Evolutionary conservation across 192 early-diverging fungal genomes (phyloP).

Genomic region (Obelidium mucronatum): DNA sequence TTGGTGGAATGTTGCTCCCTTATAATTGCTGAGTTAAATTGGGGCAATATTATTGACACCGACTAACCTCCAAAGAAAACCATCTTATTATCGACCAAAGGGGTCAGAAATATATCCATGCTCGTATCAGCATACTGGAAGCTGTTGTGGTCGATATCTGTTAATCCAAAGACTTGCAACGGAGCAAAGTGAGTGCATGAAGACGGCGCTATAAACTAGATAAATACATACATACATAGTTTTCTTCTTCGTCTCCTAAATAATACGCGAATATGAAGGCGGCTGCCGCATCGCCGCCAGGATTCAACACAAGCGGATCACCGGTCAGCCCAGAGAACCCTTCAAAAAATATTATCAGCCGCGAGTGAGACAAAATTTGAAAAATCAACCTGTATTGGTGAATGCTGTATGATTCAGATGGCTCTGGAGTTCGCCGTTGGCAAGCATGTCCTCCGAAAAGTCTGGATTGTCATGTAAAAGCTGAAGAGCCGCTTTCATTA

Average conservation of each 20-base stretch:
- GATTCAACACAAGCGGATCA: not conserved
- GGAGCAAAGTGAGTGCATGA: not conserved
- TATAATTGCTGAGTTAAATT: too few species aligned
- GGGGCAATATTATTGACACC: too few species aligned
- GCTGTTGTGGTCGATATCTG: not conserved
- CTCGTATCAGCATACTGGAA: not conserved
- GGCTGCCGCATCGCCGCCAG: not conserved
- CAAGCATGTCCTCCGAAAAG: not conserved
- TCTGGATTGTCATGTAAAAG: too few species aligned
- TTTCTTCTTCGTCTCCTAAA: not conserved
- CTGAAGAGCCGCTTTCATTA: too few species aligned
- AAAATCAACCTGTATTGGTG: not conserved
- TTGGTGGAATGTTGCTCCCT: not conserved
- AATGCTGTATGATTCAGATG: not conserved
- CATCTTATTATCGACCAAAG: not conserved
- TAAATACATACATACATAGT: not conserved
- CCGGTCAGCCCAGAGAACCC: not conserved
- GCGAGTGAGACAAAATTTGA: not conserved
- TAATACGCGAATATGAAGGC: not conserved
- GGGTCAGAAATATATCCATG: not conserved
- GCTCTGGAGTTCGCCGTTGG: not conserved
- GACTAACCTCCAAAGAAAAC: conserved; percentile 10
- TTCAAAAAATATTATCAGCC: too few species aligned
- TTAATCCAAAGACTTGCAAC: not conserved
- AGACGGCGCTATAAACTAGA: not conserved